Evolutionary conservation across 177 flowering plant species (phyloP).

Genomic region (Vitis hybrid): DNA sequence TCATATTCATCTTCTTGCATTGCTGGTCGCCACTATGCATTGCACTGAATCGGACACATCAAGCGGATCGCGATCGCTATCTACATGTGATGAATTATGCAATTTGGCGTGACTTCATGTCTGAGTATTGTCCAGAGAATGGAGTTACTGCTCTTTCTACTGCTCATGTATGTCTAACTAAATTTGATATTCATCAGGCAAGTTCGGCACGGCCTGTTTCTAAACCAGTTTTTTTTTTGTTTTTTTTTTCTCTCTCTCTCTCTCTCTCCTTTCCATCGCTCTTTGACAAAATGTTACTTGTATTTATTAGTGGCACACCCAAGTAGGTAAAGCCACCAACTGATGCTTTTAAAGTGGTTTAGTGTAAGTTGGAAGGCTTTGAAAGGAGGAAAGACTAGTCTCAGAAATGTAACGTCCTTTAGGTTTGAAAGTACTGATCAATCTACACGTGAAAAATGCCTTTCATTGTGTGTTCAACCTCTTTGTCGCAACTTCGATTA

Average conservation of each 20-base stretch:
- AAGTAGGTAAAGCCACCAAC: slow-evolving; percentile 1
- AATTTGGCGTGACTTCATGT: neutral
- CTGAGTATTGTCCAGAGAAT: neutral
- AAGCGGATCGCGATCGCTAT: neutral
- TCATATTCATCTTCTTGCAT: too few species aligned
- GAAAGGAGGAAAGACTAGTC: neutral
- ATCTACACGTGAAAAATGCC: neutral
- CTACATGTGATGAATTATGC: slow-evolving; percentile 5
- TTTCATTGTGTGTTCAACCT: neutral
- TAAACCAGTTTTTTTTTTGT: neutral
- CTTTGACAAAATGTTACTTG: neutral
- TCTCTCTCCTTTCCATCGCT: neutral
- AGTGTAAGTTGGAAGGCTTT: neutral
- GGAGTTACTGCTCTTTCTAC: slow-evolving; percentile 1
- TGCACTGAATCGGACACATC: too few species aligned
- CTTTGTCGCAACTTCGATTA: neutral
- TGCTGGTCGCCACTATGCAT: too few species aligned
- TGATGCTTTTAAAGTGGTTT: neutral
- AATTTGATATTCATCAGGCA: slow-evolving; percentile 4
- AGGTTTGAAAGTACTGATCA: too few species aligned
- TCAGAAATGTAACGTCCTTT: too few species aligned
- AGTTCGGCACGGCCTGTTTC: slow-evolving; percentile 6
- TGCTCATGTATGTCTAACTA: slow-evolving; percentile 14
- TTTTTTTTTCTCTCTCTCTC: too few species aligned
- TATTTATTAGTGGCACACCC: slow-evolving; percentile 6